Evolutionary conservation across 495 filamentous ascomycete genomes (phyloP), one percentile per base, ranked within the genome.

Genomic region (Lasiosphaeriaceae sp.): DNA sequence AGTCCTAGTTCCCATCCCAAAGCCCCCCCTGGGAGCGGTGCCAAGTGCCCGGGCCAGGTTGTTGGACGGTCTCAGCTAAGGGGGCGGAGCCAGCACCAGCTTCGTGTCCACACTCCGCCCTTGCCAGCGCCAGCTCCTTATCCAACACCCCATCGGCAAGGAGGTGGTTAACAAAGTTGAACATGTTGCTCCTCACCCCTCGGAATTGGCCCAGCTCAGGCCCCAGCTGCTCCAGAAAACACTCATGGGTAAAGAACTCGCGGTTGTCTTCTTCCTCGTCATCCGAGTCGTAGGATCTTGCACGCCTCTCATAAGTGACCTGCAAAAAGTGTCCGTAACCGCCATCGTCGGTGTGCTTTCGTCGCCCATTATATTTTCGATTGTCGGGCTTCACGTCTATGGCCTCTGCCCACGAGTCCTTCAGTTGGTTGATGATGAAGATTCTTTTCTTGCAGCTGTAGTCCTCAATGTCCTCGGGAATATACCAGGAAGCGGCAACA

Each of bases 401-500:
- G 31, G 31, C 31, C 12, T 35, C 7, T 35, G 6, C 31, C 31
- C 31, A 35, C 31, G 31, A 35, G 34, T 26, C 34, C 24, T 52
- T 1, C 31, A 52, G 34, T 9, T 41, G 31, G 50, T 14, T 41
- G 50, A 52, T 41, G 50, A 52, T 3, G 8, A 37, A 52, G n/a
- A 52, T 11, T 35, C 34, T n/a, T n/a, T n/a, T n/a, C 31, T 39
- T 52, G 17, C 50, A 39, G 19, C 7, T 3, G 5, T 21, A 11
- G 34, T 3, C 20, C 3, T 43, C 1, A n/a, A n/a, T n/a, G 50
- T 52, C 19, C 50, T 52, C 50, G 29, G 39, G 31, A 6, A 52
- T 52, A 20, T 22, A 52, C 34, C 50, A 52, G 9, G 50, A 43
- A n/a, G 50, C 50, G 8, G 50, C 50, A 21, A 52, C 6, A 24